phyloP scores from a whole-genome alignment of 2,329 filamentous ascomycete genomes.

The Paecilomyces sp. region DNA sequence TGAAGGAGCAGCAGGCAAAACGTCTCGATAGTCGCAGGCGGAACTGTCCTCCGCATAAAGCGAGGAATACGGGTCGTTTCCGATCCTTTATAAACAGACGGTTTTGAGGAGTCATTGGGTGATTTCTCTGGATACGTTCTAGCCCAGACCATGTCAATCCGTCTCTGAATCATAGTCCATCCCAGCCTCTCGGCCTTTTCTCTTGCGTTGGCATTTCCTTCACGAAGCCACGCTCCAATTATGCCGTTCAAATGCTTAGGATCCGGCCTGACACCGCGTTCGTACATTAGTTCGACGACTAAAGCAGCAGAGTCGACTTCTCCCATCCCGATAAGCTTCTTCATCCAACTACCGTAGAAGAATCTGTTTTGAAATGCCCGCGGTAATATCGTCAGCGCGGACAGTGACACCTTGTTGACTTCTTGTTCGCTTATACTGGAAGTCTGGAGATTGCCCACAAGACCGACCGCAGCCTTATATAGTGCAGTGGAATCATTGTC shows the following conservation, averaged over 20 bases:
- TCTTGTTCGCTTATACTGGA: conserved; percentile 35
- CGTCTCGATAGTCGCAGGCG: conserved; percentile 66
- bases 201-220: conserved; percentile 47
- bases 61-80: conserved; percentile 24
- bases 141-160: conserved; percentile 55
- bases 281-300: conserved; percentile 69
- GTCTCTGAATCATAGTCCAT: conserved; percentile 68
- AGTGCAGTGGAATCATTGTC: conserved; percentile 38
- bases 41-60: conserved; percentile 35
- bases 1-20: conserved; percentile 68
- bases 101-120: conserved; percentile 13
- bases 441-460: conserved; percentile 34
- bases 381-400: conserved; percentile 47
- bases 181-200: conserved; percentile 61
- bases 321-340: conserved; percentile 67
- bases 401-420: conserved; percentile 42
- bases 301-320: conserved; percentile 63
- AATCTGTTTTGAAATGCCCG: conserved; percentile 60
- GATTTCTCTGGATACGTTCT: conserved; percentile 15
- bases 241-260: conserved; percentile 75
- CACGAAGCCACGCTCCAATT: conserved; percentile 69
- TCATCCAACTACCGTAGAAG: conserved; percentile 84
- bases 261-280: conserved; percentile 59
- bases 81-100: conserved; percentile 20
- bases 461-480: conserved; percentile 34